phyloP scores from a whole-genome alignment of 2,329 filamentous ascomycete species.

The Aspergillus candidus region DNA sequence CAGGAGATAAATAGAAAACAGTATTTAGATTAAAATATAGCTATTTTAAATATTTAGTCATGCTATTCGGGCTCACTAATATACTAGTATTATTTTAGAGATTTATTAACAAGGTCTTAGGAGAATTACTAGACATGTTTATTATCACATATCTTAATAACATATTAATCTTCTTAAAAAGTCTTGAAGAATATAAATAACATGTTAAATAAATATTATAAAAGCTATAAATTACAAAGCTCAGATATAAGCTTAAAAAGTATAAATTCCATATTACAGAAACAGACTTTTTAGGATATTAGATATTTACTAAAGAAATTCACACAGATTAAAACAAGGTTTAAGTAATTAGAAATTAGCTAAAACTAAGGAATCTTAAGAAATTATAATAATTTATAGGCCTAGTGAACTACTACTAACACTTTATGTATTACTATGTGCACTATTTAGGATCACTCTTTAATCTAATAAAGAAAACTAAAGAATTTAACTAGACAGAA shows the following conservation, averaged over 20 bases:
- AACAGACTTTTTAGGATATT: neutral
- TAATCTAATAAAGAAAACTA: too few relatives aligned
- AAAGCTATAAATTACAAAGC: neutral
- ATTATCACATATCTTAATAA: constrained; percentile 2
- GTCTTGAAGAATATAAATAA: neutral
- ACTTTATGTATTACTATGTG: too few relatives aligned
- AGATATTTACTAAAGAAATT: too few relatives aligned
- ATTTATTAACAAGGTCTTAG: constrained; percentile 5
- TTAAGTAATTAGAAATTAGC: too few relatives aligned
- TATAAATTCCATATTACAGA: constrained; percentile 1
- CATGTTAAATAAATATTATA: neutral
- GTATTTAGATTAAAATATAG: constrained; percentile 21
- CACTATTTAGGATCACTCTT: too few relatives aligned
- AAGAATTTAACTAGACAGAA: too few relatives aligned
- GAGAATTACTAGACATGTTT: neutral
- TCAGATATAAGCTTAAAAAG: constrained; percentile 1
- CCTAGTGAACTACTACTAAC: too few relatives aligned
- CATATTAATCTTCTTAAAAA: constrained; percentile 1
- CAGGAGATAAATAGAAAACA: constrained; percentile 28
- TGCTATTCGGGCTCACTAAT: constrained; percentile 22
- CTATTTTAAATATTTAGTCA: constrained; percentile 26
- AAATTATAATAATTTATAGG: too few relatives aligned
- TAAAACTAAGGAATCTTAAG: too few relatives aligned
- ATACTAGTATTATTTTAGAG: constrained; percentile 3
- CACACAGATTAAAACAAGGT: too few relatives aligned